Percentiles rank a stretch among this genome's conserved stretches.
phyloP scores from a whole-genome alignment of 495 filamentous ascomycete genomes.

The Aspergillus campestris region DNA sequence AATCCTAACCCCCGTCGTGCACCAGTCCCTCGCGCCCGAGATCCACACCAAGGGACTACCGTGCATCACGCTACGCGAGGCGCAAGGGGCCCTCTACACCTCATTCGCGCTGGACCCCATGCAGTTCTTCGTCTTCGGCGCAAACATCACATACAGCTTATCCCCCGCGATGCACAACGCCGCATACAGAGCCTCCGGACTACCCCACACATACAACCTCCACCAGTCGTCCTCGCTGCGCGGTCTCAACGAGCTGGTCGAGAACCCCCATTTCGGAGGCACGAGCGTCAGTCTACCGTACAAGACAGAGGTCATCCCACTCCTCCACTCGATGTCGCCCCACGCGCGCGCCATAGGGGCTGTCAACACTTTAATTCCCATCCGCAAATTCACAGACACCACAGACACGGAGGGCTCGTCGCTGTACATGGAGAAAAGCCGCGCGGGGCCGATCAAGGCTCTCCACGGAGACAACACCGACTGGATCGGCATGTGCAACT shows the following conservation, averaged over 20 bases:
- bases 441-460: slow-evolving; percentile 51
- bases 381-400: slow-evolving; percentile 47
- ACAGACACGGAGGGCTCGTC: slow-evolving; percentile 30
- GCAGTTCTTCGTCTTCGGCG: slow-evolving; percentile 38
- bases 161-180: slow-evolving; percentile 59
- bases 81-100: slow-evolving; percentile 41
- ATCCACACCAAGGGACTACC: slow-evolving; percentile 16
- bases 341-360: slow-evolving; percentile 73
- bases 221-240: slow-evolving; percentile 59
- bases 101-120: slow-evolving; percentile 47
- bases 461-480: slow-evolving; percentile 79
- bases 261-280: slow-evolving; percentile 61
- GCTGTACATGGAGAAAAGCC: slow-evolving; percentile 50
- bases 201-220: slow-evolving; percentile 63
- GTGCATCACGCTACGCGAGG: slow-evolving; percentile 35
- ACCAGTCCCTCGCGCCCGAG: slow-evolving; percentile 19
- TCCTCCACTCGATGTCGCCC: slow-evolving; percentile 59
- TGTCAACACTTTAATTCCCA: slow-evolving; percentile 67
- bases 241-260: slow-evolving; percentile 54
- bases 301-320: slow-evolving; percentile 63
- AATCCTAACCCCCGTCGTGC: slow-evolving; percentile 54
- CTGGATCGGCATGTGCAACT: slow-evolving; percentile 68
- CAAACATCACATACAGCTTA: slow-evolving; percentile 36
- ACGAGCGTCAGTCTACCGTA: slow-evolving; percentile 66
- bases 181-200: slow-evolving; percentile 58